A percentile compares a stretch with the other conserved stretches of the same genome.
Evolutionary conservation across 2,329 filamentous ascomycete genomes (phyloP).

Genomic region (Aspergillus sergii): DNA sequence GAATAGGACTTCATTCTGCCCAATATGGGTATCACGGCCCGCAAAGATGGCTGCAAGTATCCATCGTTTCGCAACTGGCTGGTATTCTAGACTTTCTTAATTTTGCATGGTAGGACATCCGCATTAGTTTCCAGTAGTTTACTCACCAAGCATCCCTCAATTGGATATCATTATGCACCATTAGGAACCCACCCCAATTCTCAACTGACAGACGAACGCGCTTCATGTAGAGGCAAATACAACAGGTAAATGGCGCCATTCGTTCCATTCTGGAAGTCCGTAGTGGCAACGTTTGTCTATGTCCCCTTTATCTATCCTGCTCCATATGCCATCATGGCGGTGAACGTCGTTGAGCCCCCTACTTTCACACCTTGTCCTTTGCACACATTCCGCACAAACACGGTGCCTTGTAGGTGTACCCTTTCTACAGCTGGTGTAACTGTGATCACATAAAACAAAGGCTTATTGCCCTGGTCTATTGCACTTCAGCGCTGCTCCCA

Average conservation of each 20-base stretch:
- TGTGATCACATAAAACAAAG: background rate
- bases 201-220: conserved; percentile 28
- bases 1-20: background rate
- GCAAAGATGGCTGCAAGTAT: background rate
- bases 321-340: background rate
- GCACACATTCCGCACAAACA: background rate
- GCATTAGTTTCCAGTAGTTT: background rate
- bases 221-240: conserved; percentile 22
- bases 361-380: background rate
- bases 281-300: background rate
- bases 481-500: background rate
- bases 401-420: background rate
- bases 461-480: background rate
- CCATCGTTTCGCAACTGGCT: background rate
- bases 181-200: conserved; percentile 27
- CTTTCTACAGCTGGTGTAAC: background rate
- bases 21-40: background rate
- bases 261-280: background rate
- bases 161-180: conserved; percentile 8
- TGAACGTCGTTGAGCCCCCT: background rate
- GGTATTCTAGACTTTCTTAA: background rate
- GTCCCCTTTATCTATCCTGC: background rate
- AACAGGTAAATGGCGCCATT: conserved; percentile 18
- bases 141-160: background rate
- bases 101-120: background rate